These are phyloP conservation scores for Trypanosomatidae sp. DNA, from an alignment of 208 protist species.

Conservation along the genomic window DNA sequence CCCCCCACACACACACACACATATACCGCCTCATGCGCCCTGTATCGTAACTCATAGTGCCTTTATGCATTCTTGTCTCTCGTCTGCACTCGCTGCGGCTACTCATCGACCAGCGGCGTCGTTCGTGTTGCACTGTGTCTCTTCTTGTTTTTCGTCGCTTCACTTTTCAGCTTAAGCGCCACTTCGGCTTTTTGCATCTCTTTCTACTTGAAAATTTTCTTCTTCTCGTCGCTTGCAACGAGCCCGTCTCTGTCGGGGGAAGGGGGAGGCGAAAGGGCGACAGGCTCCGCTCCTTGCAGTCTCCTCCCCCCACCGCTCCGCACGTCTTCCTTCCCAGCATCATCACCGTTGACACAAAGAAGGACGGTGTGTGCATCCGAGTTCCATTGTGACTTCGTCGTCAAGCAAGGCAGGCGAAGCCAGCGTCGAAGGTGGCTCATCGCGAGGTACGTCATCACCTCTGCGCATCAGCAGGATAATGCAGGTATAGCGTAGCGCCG, in stretches of 20 bases:
- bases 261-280: background rate
- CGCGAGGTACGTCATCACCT: background rate
- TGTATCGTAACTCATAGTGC: background rate
- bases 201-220: background rate
- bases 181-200: background rate
- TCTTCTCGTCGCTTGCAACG: background rate
- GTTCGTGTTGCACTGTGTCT: background rate
- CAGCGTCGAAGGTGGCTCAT: background rate
- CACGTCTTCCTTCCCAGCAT: background rate
- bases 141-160: background rate
- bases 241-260: background rate
- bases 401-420: background rate
- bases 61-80: constrained; percentile 5
- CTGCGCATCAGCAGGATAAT: background rate
- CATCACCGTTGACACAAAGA: background rate
- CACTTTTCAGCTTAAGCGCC: background rate
- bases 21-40: background rate
- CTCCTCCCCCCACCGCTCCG: background rate
- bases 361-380: background rate
- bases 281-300: background rate
- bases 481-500: background rate
- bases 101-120: background rate
- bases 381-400: background rate
- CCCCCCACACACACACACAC: background rate
- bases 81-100: background rate